These are phyloP conservation scores for Syzygium oleosum DNA, from an alignment of 345 rosid genomes.

Conservation along the genomic window DNA sequence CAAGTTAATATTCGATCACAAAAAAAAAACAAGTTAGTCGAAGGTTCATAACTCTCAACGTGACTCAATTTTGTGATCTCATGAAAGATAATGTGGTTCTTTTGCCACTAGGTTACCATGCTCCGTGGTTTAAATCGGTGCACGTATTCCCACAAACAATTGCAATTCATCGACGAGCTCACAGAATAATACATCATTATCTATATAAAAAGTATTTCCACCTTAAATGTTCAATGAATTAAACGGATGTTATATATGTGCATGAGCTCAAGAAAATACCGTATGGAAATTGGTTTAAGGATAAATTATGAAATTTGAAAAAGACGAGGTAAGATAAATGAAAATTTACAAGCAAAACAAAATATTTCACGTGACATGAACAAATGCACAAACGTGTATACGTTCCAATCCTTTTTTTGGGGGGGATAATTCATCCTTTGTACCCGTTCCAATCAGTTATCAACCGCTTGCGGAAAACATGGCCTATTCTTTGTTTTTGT, in stretches of 20 bases:
- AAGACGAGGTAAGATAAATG: background rate
- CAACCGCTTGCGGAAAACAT: too few species aligned
- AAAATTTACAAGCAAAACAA: background rate
- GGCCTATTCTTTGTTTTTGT: too few species aligned
- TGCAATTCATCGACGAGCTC: background rate
- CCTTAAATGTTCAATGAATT: background rate
- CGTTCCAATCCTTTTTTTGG: too few species aligned
- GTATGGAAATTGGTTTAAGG: background rate
- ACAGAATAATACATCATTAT: background rate
- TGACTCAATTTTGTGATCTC: background rate
- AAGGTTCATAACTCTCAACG: background rate
- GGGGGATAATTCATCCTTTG: too few species aligned
- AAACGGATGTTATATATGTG: background rate
- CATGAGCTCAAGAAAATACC: background rate
- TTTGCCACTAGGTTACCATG: background rate
- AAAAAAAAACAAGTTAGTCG: background rate
- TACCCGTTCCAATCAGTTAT: too few species aligned
- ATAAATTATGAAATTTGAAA: background rate
- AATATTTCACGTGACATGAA: background rate
- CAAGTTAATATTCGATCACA: background rate
- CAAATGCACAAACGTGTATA: background rate
- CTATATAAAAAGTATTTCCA: background rate
- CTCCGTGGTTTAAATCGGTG: background rate
- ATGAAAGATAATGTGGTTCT: background rate
- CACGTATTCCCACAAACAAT: background rate